Base-by-base conservation (phyloP, 768 basidiomycete genomes). In the Pleurotus tuber-regium region DNA sequence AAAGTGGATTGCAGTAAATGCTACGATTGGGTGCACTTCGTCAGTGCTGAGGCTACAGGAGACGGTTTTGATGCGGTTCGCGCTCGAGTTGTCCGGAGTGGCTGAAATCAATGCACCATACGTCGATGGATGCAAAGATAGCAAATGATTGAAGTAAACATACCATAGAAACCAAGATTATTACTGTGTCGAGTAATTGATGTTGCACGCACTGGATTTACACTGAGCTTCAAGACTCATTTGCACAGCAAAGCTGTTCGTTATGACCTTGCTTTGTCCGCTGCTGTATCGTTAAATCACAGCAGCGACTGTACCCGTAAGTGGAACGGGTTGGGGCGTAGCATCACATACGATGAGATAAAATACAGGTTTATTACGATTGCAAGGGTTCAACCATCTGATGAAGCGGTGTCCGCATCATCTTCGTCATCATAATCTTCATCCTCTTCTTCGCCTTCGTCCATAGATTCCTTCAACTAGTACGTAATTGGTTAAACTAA, bases 391-490 rank as follows among this genome's bases (percentile, higher is more conserved):
- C 40, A 42, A 10, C 23, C 29, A 29, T 48, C 46, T 5, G 46
- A 48, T 19, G 43, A 46, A 14, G 8, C 46, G 18, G 46, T 48
- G 16, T 61, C 65, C 12, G 56, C 63, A 23, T 63, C 64, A 26
- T 68, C 70, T 9, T 82, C 78, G 8, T 83, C 78, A 14, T 74
- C 74, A 14, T 81, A 76, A 11, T 78, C 78, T 11, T 80, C 75
- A 10, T 82, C 63, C 36, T 73, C 76, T 2, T 77, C 78, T 42
- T 83, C 85, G 4, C 73, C 82, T 61, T 84, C 83, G 43, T 88
- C 86, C 89, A 91, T 92, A 5, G 88, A 79, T 63, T 92, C 87
- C 63, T 86, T 92, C 52, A 92, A 70, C 89, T 89, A 46, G 2
- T 42, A 14, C n/a, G 5, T 3, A 4, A 19, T 25, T 39, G 30